Evolutionary conservation across 2,329 filamentous ascomycete species (phyloP).

Genomic region (Colletotrichum kahawae): DNA sequence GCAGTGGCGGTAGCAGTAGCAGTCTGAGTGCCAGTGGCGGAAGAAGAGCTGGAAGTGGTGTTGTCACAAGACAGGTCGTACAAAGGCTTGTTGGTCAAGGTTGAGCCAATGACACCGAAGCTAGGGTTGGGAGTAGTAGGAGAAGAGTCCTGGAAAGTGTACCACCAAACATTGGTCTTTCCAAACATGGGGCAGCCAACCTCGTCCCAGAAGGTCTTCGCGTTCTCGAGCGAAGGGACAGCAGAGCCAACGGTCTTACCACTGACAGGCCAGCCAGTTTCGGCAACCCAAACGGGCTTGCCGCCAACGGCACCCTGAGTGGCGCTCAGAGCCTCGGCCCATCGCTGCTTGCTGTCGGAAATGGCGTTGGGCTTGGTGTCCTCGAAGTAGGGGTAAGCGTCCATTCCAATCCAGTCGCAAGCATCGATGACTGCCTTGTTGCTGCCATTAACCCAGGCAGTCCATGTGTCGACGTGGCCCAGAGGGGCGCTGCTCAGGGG

Average conservation of each 20-base stretch:
- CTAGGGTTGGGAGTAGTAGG: slow-evolving; percentile 66
- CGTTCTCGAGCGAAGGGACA: slow-evolving; percentile 69
- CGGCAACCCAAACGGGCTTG: slow-evolving; percentile 84
- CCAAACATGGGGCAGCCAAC: slow-evolving; percentile 76
- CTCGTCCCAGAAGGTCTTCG: slow-evolving; percentile 80
- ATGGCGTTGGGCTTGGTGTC: slow-evolving; percentile 70
- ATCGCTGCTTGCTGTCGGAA: slow-evolving; percentile 66
- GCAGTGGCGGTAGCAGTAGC: slow-evolving; percentile 11
- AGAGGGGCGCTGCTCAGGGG: slow-evolving; percentile 61
- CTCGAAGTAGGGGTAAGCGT: slow-evolving; percentile 88
- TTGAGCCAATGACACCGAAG: slow-evolving; percentile 71
- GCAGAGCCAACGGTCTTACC: slow-evolving; percentile 68
- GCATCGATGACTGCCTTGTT: slow-evolving; percentile 74
- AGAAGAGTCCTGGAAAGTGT: slow-evolving; percentile 72
- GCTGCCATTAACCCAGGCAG: slow-evolving; percentile 73
- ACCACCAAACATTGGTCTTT: slow-evolving; percentile 75
- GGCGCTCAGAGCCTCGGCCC: slow-evolving; percentile 68
- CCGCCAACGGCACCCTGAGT: slow-evolving; percentile 63
- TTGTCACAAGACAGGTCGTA: slow-evolving; percentile 67
- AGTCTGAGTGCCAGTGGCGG: slow-evolving; percentile 20
- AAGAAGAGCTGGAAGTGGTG: slow-evolving; percentile 21
- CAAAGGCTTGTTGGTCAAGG: slow-evolving; percentile 58
- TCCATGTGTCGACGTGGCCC: slow-evolving; percentile 93
- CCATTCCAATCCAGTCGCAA: slow-evolving; percentile 81
- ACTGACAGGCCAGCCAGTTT: slow-evolving; percentile 85